These are phyloP conservation scores for Aspergillus pseudoviridinutans DNA, from an alignment of 2,329 filamentous ascomycete species.

Conservation along the genomic window DNA sequence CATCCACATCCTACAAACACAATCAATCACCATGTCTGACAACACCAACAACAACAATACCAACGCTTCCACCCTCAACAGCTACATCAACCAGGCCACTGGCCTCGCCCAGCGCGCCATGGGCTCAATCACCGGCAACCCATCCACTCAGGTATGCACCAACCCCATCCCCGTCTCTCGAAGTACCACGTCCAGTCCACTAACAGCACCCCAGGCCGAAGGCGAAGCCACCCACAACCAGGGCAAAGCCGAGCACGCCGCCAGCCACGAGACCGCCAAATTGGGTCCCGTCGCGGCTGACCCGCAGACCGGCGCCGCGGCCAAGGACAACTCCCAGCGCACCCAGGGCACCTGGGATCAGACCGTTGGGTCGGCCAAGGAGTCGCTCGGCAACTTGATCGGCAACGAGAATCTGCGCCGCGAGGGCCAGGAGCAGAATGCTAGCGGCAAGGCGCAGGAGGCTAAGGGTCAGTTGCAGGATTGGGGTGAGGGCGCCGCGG, in stretches of 20 bases:
- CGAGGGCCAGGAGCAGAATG: slow-evolving; percentile 72
- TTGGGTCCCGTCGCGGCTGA: slow-evolving; percentile 65
- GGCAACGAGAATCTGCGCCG: slow-evolving; percentile 74
- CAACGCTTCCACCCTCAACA: slow-evolving; percentile 70
- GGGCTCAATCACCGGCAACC: slow-evolving; percentile 69
- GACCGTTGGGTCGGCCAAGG: slow-evolving; percentile 81
- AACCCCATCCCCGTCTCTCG: background rate
- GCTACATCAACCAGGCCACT: slow-evolving; percentile 68
- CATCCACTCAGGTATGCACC: slow-evolving; percentile 56
- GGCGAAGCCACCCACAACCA: slow-evolving; percentile 63
- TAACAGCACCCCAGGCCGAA: slow-evolving; percentile 57
- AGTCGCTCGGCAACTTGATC: slow-evolving; percentile 69
- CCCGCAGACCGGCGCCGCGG: slow-evolving; percentile 64
- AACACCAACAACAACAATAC: slow-evolving; percentile 6
- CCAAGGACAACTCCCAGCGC: slow-evolving; percentile 70
- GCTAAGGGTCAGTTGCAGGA: slow-evolving; percentile 78
- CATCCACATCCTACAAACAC: slow-evolving; percentile 5
- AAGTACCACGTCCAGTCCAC: slow-evolving; percentile 2
- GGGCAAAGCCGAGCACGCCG: slow-evolving; percentile 63
- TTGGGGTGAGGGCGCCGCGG: slow-evolving; percentile 61
- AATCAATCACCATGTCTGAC: slow-evolving; percentile 24
- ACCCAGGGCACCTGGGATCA: slow-evolving; percentile 76
- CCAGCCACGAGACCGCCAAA: slow-evolving; percentile 71
- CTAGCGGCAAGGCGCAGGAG: slow-evolving; percentile 74
- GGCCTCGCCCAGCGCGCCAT: slow-evolving; percentile 69